A percentile compares a stretch with the other conserved stretches of the same genome.
Evolutionary conservation across 1,284 basidiomycete genomes (phyloP).

Genomic region (Apiotrichum brassicae): DNA sequence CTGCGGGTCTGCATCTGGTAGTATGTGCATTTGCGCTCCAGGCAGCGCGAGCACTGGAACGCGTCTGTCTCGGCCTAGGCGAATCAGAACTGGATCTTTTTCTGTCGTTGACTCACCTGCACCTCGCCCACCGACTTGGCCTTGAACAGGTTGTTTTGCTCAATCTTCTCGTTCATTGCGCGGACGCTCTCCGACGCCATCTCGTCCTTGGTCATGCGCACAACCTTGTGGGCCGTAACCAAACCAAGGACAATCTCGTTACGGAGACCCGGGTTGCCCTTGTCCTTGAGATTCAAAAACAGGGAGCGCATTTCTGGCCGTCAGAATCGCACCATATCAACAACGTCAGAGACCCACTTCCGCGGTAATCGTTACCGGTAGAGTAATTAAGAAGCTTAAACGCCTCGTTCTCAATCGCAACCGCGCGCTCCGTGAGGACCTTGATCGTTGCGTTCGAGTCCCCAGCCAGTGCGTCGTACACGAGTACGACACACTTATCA

Average conservation of each 20-base stretch:
- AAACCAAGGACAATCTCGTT: slow-evolving; percentile 79
- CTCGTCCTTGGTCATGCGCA: slow-evolving; percentile 81
- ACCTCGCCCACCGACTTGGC: slow-evolving; percentile 83
- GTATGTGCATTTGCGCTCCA: slow-evolving; percentile 83
- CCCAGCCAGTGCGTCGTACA: slow-evolving; percentile 81
- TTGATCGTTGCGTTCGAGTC: slow-evolving; percentile 62
- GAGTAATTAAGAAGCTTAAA: slow-evolving; percentile 36
- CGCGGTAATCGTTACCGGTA: slow-evolving; percentile 46
- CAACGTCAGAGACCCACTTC: slow-evolving; percentile 33
- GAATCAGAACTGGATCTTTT: neutral
- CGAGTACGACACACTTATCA: slow-evolving; percentile 81
- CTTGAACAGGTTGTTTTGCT: slow-evolving; percentile 83
- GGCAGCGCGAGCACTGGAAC: slow-evolving; percentile 94
- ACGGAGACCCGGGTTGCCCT: slow-evolving; percentile 80
- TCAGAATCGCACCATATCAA: neutral
- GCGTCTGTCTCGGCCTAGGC: slow-evolving; percentile 84
- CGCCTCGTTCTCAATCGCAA: slow-evolving; percentile 48
- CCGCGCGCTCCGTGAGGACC: slow-evolving; percentile 46
- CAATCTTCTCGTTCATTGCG: slow-evolving; percentile 72
- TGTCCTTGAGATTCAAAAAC: slow-evolving; percentile 90
- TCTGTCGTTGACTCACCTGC: slow-evolving; percentile 45
- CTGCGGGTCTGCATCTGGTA: slow-evolving; percentile 90
- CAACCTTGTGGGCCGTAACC: slow-evolving; percentile 62
- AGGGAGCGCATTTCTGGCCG: slow-evolving; percentile 80
- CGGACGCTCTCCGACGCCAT: slow-evolving; percentile 93